These are phyloP conservation scores for Euphorbia lathyris DNA, from an alignment of 345 rosid species.

Conservation along the genomic window DNA sequence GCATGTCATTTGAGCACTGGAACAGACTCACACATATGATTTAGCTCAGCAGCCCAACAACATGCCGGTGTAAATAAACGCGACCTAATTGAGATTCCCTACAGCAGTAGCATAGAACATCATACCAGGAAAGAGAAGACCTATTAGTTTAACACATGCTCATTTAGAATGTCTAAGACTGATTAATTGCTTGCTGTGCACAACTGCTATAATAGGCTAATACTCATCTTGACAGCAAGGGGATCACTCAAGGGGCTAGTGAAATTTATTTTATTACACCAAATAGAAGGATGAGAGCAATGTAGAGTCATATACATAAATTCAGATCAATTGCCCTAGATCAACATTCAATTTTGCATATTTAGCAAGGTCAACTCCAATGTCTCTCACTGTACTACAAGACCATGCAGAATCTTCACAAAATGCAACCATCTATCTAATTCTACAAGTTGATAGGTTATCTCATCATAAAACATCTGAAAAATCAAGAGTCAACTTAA, in stretches of 20 bases:
- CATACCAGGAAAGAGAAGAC: neutral
- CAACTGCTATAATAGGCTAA: conserved; percentile 1
- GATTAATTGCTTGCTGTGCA: neutral
- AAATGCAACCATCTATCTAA: neutral
- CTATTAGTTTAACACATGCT: conserved; percentile 6
- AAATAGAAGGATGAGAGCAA: neutral
- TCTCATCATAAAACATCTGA: neutral
- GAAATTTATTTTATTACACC: neutral
- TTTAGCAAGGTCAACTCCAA: neutral
- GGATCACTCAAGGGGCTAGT: neutral
- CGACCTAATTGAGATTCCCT: neutral
- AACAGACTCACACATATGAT: conserved; percentile 3
- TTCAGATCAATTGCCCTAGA: neutral
- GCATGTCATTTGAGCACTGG: conserved; percentile 1
- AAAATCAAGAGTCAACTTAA: neutral
- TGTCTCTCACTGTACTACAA: neutral
- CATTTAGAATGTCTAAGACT: neutral
- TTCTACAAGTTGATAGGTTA: neutral
- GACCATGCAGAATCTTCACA: neutral
- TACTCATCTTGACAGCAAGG: neutral
- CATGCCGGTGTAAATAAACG: neutral
- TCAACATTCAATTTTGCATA: neutral
- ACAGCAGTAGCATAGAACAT: neutral
- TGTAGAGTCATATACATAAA: neutral
- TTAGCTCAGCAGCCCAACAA: conserved; percentile 1